Evolutionary conservation across 1,284 basidiomycete species (phyloP), one percentile per base, ranked within the genome.

Genomic region (Apiotrichum laibachii): DNA sequence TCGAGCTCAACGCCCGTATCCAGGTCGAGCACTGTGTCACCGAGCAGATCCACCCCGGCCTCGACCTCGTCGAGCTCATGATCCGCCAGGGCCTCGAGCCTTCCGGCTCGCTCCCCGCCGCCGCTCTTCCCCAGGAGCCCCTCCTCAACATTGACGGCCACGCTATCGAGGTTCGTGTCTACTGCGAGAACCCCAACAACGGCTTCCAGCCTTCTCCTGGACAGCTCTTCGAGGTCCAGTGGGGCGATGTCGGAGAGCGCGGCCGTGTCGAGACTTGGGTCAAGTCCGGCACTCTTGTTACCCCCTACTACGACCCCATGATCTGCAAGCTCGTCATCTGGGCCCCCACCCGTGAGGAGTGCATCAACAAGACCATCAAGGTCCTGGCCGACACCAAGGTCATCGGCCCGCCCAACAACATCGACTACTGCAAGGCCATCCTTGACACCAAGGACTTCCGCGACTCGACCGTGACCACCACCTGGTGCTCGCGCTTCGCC

Each of bases 1-100:
- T 89, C 19, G 88, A 89, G 71, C 85, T 88, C 83, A 89, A 89
- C 63, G 85, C 86, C 0, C 81, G 86, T 8, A 82, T 88, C 55
- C 86, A 87, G 75, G 87, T 88, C 18, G 88, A 88, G 73, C 87
- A 88, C 66, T 81, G 84, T 1, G 81, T 89, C 43, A 88, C 86
- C 0, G 87, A 88, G 73, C 78, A 77, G 26, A 78, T 82, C 13
- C 79, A 85, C 66, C 81, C 82, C 1, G 81, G 81, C 5, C 79
- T 88, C 44, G 87, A 88, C 66, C 78, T 89, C 16, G 83, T 88
- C 19, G 81, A 83, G 59, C 73, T 88, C 42, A 88, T 88, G 86
- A 61, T 72, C 18, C 68, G 69, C 48, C 75, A 79, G 61, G 66
- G 59, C 65, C 66, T 71, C 65, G 53, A 67, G 37, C 63, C 62